Base-by-base conservation (phyloP, 2,329 filamentous ascomycete species). In the Aspergillus fischeri region DNA sequence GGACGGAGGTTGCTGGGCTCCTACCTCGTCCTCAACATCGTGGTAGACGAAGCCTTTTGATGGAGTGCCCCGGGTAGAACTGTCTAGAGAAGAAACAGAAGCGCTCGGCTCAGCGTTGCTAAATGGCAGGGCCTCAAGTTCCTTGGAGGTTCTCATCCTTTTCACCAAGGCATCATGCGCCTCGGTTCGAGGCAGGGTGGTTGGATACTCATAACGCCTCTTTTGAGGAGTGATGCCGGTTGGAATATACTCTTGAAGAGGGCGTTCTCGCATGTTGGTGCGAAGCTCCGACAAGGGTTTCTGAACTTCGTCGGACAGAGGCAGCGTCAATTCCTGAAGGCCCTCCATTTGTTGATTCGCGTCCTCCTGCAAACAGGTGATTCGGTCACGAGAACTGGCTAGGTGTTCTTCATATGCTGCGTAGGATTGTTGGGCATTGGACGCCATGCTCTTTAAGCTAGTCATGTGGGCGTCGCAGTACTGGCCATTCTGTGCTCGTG, bases 181-280 rank as follows among this genome's bases (percentile, higher is more conserved):
- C 66, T 86, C 83, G 0, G 94, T 97, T 27, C 87, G 86, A 3
- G 94, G 94, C 1, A 99, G 80, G 2, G 82, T 79, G 1, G 84
- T 89, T 0, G 91, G 90, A 68, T 91, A 96, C n/a, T 85, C 81
- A 74, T 97, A 99, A 53, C 86, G 81, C 29, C 81, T 78, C 75
- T 92, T 94, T 68, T 89, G 85, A 0, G 94, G 94, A 1, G 94
- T 97, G 49, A 88, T 82, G 52, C 94, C 93, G 0, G 94, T 97
- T 0, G 90, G 84, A 41, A 85, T 80, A 72, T 97, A 97, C 70
- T 97, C 92, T 53, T 86, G 82, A 53, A 97, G 80, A 4, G 80
- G 74, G 1, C 87, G 86, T 49, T 75, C 77, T 17, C 82, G 77
- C 49, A 96, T 84, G n/a, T 85, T 82, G 20, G 86, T 80, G 7